Base-by-base conservation (phyloP, 441 rosid genomes). In the Daphne laureola region DNA sequence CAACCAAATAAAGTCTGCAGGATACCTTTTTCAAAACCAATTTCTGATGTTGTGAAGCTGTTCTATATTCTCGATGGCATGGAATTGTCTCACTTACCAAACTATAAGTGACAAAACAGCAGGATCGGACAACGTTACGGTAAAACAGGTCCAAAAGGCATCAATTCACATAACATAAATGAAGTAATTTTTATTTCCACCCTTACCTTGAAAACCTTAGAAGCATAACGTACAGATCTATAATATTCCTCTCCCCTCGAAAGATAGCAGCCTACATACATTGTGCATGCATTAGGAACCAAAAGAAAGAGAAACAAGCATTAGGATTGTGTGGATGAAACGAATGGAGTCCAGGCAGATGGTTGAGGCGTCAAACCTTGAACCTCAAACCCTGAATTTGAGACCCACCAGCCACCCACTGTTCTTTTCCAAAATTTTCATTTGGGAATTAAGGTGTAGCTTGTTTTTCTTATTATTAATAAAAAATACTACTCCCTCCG, bases 61-160 rank as follows among this genome's bases (percentile, higher is more conserved):
- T 51, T 68, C 79, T 67, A 64, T 84, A 87, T 40, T 87, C 97
- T 69, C 83, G 92, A 74, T 93, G 98, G 47, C 69, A 57, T 4
- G 98, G 98, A 69, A 93, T 89, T 47, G 98, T 93, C 80, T 93
- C 98, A 6, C 81, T 70, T 46, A 81, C 96, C 88, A 93, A 77
- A 69, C 98, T 91, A 81, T 65, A 67, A 66, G 50, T 67, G 62
- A 52, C 67, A 13, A 62, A 69, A 55, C 11, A 63, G 26, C 42
- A 65, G 41, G 21, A 45, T 31, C 6, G 55, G 38, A 63, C 42
- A 55, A 64, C 49, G 16, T 21, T 51, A 4, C 9, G 54, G 18
- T 35, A 18, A 45, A 14, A 11, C 3, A 12, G 57, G 35, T 11
- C 15, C 35, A 57, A 45, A 8, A 31, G 40, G 36, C 46, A 15